Conservation (phyloP, 1,139 yeast genomes). For the Geotrichum histeridarum region DNA sequence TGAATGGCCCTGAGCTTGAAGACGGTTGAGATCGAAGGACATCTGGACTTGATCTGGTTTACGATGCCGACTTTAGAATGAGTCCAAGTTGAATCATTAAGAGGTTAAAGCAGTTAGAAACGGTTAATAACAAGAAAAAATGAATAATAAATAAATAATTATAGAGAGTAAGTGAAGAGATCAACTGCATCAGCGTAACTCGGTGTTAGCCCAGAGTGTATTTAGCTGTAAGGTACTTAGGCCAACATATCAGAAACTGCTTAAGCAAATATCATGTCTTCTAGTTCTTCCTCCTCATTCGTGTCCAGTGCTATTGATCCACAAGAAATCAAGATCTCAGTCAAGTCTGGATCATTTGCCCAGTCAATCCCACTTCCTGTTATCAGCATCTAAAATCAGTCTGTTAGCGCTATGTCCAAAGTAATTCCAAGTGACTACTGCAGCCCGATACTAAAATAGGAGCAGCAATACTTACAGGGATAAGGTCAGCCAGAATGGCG, state of each 20-base stretch:
- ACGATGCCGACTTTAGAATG: too few relatives aligned
- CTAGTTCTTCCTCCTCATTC: constrained; percentile 14
- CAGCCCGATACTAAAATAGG: background rate
- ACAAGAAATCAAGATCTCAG: constrained; percentile 14
- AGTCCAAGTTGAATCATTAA: too few relatives aligned
- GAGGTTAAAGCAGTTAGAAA: too few relatives aligned
- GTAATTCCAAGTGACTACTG: background rate
- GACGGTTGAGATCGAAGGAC: too few relatives aligned
- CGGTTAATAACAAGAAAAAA: too few relatives aligned
- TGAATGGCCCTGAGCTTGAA: too few relatives aligned
- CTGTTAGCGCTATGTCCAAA: background rate
- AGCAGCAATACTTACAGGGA: constrained; percentile 6
- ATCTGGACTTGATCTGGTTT: too few relatives aligned
- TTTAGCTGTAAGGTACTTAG: background rate
- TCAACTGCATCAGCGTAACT: too few relatives aligned
- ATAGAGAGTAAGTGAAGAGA: too few relatives aligned
- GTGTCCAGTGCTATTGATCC: constrained; percentile 15
- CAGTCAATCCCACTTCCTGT: constrained; percentile 18
- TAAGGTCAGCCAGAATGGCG: constrained; percentile 10
- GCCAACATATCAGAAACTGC: too few relatives aligned
- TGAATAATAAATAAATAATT: too few relatives aligned
- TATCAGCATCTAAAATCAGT: constrained; percentile 14
- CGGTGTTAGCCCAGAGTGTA: too few relatives aligned
- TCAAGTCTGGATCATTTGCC: constrained; percentile 14
- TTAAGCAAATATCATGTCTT: constrained; percentile 9